phyloP scores from a whole-genome alignment of 2,329 filamentous ascomycete genomes.

The Aspergillus sp. region DNA sequence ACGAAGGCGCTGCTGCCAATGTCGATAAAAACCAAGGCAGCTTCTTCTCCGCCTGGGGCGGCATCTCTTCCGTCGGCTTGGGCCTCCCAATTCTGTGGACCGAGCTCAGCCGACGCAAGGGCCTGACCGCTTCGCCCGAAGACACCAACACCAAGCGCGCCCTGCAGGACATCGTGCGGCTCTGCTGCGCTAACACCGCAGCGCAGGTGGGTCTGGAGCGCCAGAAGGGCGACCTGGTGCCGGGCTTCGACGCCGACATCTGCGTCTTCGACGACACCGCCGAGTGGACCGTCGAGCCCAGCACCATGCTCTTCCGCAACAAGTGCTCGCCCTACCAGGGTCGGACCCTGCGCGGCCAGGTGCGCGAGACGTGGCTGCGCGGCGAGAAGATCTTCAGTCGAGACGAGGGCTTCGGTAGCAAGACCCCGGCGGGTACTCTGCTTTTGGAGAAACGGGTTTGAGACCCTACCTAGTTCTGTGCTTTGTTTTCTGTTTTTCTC shows the following conservation, averaged over 20 bases:
- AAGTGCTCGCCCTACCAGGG: slow-evolving; percentile 90
- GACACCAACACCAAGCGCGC: slow-evolving; percentile 48
- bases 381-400: slow-evolving; percentile 73
- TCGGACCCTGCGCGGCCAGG: slow-evolving; percentile 72
- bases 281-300: slow-evolving; percentile 69
- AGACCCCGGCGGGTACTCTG: slow-evolving; percentile 37
- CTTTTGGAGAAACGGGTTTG: slow-evolving; percentile 41
- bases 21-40: slow-evolving; percentile 60
- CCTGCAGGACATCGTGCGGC: slow-evolving; percentile 76
- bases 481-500: slow-evolving; percentile 4
- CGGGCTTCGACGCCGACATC: slow-evolving; percentile 85
- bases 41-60: slow-evolving; percentile 96
- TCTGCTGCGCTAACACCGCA: slow-evolving; percentile 85
- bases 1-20: slow-evolving; percentile 23
- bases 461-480: slow-evolving; percentile 20
- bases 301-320: slow-evolving; percentile 92
- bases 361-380: slow-evolving; percentile 81
- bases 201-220: slow-evolving; percentile 81
- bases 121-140: slow-evolving; percentile 40
- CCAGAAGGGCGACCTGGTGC: slow-evolving; percentile 75
- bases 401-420: slow-evolving; percentile 47
- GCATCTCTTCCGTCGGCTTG: slow-evolving; percentile 89
- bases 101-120: slow-evolving; percentile 62
- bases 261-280: slow-evolving; percentile 88
- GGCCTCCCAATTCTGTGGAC: slow-evolving; percentile 90